These are phyloP conservation scores for Zoysia japonica DNA, from an alignment of 176 grass and related monocot genomes.

Conservation along the genomic window DNA sequence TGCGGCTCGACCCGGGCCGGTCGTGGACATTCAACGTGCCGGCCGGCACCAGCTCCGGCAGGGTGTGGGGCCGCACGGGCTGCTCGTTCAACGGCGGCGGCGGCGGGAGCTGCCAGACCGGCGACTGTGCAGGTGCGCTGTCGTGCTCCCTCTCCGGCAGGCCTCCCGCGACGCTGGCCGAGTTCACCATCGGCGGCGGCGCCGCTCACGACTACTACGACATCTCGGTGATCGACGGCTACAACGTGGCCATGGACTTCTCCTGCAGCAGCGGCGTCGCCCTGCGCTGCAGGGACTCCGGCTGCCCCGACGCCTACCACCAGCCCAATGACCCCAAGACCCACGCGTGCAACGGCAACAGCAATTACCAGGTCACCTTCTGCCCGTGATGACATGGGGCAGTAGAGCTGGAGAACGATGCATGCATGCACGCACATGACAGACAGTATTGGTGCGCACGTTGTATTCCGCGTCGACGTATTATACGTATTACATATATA, in stretches of 20 bases:
- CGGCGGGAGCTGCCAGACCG: neutral
- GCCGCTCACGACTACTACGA: neutral
- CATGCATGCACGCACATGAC: neutral
- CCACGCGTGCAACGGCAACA: slow-evolving; percentile 3
- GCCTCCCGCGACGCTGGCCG: slow-evolving; percentile 11
- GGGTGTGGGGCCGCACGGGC: slow-evolving; percentile 30
- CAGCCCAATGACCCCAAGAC: neutral
- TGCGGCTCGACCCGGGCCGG: neutral
- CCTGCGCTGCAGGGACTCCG: neutral
- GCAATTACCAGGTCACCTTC: slow-evolving; percentile 26
- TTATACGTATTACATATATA: no score
- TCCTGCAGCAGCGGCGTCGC: neutral
- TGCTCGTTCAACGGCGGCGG: slow-evolving; percentile 17
- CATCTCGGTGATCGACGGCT: slow-evolving; percentile 22
- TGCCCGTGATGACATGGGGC: slow-evolving; percentile 20
- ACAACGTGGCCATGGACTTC: slow-evolving; percentile 29
- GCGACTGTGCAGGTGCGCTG: neutral
- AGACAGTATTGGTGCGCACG: no score
- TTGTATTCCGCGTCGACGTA: no score
- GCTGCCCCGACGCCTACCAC: neutral
- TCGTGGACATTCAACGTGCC: neutral
- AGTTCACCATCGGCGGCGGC: slow-evolving; percentile 11
- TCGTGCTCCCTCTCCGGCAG: slow-evolving; percentile 2
- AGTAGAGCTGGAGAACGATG: neutral
- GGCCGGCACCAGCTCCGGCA: neutral